phyloP scores from a whole-genome alignment of 2,329 filamentous ascomycete genomes.

The Exophiala calicioides region DNA sequence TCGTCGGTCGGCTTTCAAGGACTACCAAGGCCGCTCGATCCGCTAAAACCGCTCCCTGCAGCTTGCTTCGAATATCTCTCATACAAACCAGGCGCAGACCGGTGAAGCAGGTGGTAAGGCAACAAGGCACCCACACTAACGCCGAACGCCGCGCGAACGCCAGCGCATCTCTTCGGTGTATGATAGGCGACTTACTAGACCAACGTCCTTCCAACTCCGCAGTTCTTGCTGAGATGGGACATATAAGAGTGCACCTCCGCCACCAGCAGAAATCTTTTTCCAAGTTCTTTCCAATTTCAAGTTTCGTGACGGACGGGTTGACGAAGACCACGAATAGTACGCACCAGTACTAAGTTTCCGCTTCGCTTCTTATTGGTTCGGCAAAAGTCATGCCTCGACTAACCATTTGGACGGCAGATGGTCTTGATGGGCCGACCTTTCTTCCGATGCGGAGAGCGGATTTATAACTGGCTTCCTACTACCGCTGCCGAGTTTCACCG shows the following conservation, averaged over 20 bases:
- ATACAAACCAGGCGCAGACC: not conserved
- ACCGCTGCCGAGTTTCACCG: not conserved
- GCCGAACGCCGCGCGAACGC: no score
- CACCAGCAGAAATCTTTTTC: not conserved
- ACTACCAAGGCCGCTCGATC: not conserved
- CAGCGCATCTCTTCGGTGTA: not conserved
- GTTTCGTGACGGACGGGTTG: no score
- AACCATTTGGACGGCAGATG: no score
- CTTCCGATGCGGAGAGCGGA: not conserved
- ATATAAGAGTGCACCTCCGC: not conserved
- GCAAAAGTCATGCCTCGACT: not conserved
- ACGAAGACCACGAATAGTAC: no score
- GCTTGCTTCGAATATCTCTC: not conserved
- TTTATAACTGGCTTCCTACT: not conserved
- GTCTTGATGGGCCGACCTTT: not conserved
- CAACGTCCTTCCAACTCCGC: not conserved
- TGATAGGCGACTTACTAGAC: not conserved
- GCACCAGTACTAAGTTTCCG: not conserved
- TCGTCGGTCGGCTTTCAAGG: no score
- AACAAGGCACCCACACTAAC: constrained; percentile 6
- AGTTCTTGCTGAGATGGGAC: not conserved
- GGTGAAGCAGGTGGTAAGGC: not conserved
- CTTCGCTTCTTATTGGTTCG: constrained; percentile 1
- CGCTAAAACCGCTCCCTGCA: not conserved
- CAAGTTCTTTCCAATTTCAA: not conserved